Evolutionary conservation across 176 grass and related monocot genomes (phyloP), one percentile per base, ranked within the genome.

Genomic region (Carex parvula): DNA sequence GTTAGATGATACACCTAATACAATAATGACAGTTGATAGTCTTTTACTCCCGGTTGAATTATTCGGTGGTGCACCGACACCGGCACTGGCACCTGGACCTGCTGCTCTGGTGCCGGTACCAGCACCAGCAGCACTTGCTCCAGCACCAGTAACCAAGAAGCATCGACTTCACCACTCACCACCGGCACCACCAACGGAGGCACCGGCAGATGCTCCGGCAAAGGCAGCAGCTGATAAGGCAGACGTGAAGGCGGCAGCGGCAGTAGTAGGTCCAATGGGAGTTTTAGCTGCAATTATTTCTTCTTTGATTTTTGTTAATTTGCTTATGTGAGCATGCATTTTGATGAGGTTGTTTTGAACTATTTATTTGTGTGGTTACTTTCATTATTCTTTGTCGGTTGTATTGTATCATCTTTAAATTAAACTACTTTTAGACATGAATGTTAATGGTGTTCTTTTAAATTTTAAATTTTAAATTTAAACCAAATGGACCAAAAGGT

Each of bases 1-100:
- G 41, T 83, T 98, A 8, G 95, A 98, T 71, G 88, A 90, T 81
- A 88, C 88, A 56, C 95, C 95, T 0, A 90, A 95, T 21, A 90
- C 67, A 72, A 56, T 98, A 84, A 83, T 95, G 83, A 91, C 89
- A 0, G 86, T 95, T 44, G 91, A 95, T n/a, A 93, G 14, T 69
- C 82, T 98, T 57, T 74, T 98, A 3, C 75, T 93, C 53, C 95
- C 95, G 1, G 22, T 65, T 2, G 95, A 98, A 61, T 93, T 98
- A 80, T 97, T 91, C 66, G 89, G 83, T 13, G 89, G 55, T 3
- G 85, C 83, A 14, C 84, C 85, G 0, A 84, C 84, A 1, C 3
- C 37, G 1, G 8, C 46, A 48, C 74, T 84, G 0, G 80, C 90
- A 2, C 91, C 89, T 30, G 80, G 68, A 21, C 77, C 90, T 33